These are phyloP conservation scores for Leishmania amazonensis DNA, from an alignment of 208 protist species.

Conservation along the genomic window DNA sequence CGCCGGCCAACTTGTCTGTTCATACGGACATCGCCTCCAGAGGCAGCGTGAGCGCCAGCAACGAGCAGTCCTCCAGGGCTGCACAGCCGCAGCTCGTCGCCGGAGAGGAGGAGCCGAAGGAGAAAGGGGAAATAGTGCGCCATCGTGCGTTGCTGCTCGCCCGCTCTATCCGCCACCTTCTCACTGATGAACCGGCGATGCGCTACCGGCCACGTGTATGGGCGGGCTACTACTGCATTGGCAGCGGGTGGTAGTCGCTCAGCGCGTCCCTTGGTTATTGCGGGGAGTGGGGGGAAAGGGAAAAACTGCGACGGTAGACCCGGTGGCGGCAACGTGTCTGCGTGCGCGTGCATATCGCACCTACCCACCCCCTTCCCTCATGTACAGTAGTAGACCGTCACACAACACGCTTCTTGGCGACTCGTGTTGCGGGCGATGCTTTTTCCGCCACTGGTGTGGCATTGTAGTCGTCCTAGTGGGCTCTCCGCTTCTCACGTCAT, in stretches of 20 bases:
- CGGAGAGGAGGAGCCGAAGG: slow-evolving; percentile 8
- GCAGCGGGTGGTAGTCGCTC: slow-evolving; percentile 47
- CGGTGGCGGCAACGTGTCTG: background rate
- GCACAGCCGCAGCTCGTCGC: background rate
- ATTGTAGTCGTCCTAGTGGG: background rate
- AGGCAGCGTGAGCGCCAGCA: slow-evolving; percentile 1
- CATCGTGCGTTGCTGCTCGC: slow-evolving; percentile 65
- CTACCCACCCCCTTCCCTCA: slow-evolving; percentile 5
- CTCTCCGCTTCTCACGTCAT: background rate
- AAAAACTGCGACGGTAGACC: background rate
- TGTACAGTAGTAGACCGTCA: slow-evolving; percentile 8
- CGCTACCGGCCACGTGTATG: slow-evolving; percentile 78
- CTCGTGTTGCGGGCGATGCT: background rate
- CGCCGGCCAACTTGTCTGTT: slow-evolving; percentile 7
- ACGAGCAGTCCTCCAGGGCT: background rate
- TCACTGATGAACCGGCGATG: slow-evolving; percentile 59
- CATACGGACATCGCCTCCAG: background rate
- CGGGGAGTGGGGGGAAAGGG: background rate
- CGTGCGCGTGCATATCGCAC: background rate
- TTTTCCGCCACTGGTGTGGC: background rate
- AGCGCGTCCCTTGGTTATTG: background rate
- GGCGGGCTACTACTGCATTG: slow-evolving; percentile 87
- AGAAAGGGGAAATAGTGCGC: slow-evolving; percentile 19
- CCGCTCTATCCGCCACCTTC: slow-evolving; percentile 60
- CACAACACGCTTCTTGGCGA: background rate